A percentile compares a stretch with the other conserved stretches of the same genome.
Conservation (phyloP, 2,329 filamentous ascomycete species). For the Boeremia lycopersici region DNA sequence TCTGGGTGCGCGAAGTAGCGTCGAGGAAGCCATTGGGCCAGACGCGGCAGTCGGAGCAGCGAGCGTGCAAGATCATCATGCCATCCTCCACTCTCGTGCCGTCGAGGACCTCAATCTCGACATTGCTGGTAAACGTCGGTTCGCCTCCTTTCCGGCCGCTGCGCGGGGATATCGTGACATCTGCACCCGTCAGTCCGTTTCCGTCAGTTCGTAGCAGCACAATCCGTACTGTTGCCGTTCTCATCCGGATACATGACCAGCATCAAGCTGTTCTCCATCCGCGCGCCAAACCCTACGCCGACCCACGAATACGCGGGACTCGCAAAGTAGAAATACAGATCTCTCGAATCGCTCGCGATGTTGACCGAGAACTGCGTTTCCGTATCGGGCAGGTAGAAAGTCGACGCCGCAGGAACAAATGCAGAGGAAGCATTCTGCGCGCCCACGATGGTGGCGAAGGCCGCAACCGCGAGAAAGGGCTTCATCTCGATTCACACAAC, state of each 20-base stretch:
- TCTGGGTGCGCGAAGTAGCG: slow-evolving; percentile 35
- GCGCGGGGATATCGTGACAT: slow-evolving; percentile 48
- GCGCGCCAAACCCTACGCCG: slow-evolving; percentile 51
- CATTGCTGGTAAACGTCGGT: slow-evolving; percentile 38
- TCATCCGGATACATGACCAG: slow-evolving; percentile 51
- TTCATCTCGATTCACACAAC: not conserved
- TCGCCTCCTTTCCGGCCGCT: slow-evolving; percentile 44
- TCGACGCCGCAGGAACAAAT: slow-evolving; percentile 31
- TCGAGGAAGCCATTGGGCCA: slow-evolving; percentile 48
- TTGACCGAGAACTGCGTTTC: slow-evolving; percentile 47
- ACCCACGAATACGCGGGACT: slow-evolving; percentile 52
- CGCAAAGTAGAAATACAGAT: slow-evolving; percentile 44
- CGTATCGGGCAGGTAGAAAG: slow-evolving; percentile 38
- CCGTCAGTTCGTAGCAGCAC: too few relatives aligned
- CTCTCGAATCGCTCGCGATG: slow-evolving; percentile 39
- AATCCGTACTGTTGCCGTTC: slow-evolving; percentile 37
- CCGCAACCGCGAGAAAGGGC: not conserved
- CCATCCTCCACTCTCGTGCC: slow-evolving; percentile 43
- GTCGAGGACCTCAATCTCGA: slow-evolving; percentile 38
- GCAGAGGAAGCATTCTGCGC: slow-evolving; percentile 22
- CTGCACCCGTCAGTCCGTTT: slow-evolving; percentile 14
- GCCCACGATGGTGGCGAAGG: not conserved
- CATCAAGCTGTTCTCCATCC: slow-evolving; percentile 53
- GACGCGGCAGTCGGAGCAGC: slow-evolving; percentile 49
- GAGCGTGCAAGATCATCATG: slow-evolving; percentile 46